Percentiles rank a stretch among this genome's conserved stretches.
These are phyloP conservation scores for Prunus kanzakura DNA, from an alignment of 306 rosid species.

Conservation along the genomic window DNA sequence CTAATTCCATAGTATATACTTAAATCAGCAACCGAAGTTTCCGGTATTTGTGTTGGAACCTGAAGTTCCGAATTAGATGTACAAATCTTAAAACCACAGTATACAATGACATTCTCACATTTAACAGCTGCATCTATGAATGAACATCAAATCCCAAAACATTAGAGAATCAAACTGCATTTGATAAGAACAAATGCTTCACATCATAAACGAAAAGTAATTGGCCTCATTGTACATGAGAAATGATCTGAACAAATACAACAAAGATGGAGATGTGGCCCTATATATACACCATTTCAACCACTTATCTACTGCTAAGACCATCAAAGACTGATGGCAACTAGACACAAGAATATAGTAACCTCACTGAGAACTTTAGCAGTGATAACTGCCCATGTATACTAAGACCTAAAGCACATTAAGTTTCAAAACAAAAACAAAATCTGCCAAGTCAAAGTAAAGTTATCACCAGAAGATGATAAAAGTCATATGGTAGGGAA, in stretches of 20 bases:
- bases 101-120: too few relatives aligned
- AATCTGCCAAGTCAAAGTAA: background rate
- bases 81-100: too few relatives aligned
- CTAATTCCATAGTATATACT: too few relatives aligned
- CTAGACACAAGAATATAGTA: background rate
- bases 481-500: background rate
- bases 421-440: constrained; percentile 2
- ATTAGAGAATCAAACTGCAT: background rate
- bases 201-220: constrained; percentile 2
- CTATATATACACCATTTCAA: constrained; percentile 35
- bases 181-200: background rate
- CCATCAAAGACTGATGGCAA: constrained; percentile 53
- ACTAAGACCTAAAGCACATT: constrained; percentile 12
- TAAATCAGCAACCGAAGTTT: too few relatives aligned
- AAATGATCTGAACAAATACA: background rate
- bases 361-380: constrained; percentile 8
- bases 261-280: background rate
- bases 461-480: constrained; percentile 4
- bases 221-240: constrained; percentile 8
- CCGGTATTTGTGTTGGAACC: too few relatives aligned
- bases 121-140: too few relatives aligned
- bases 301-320: background rate
- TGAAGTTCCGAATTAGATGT: too few relatives aligned
- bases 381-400: constrained; percentile 9
- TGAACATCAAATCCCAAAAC: background rate